Evolutionary conservation across 2,329 filamentous ascomycete species (phyloP).

Genomic region (Blastomyces silverae): DNA sequence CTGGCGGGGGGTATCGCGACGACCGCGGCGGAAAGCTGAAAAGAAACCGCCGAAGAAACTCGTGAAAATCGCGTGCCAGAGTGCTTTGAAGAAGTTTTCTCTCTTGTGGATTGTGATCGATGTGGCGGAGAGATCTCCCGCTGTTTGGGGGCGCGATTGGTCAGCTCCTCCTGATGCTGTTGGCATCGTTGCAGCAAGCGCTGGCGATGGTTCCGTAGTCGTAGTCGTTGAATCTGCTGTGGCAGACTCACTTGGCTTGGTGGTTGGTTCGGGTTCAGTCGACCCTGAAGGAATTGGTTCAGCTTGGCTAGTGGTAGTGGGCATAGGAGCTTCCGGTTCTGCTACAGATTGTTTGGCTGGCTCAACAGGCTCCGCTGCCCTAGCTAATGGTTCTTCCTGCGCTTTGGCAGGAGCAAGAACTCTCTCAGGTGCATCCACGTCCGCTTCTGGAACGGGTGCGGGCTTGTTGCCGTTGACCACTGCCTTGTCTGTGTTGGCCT

Average conservation of each 20-base stretch:
- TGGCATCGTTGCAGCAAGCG: not conserved
- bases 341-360: not conserved
- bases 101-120: constrained; percentile 32
- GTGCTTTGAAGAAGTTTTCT: constrained; percentile 38
- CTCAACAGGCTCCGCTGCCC: not conserved
- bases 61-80: constrained; percentile 38
- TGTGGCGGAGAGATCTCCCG: constrained; percentile 33
- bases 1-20: constrained; percentile 25
- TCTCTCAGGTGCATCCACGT: not conserved
- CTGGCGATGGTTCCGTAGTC: constrained; percentile 2
- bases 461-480: not conserved
- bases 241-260: constrained; percentile 22
- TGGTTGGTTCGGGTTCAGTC: constrained; percentile 10
- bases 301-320: constrained; percentile 1
- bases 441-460: not conserved
- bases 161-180: constrained; percentile 10
- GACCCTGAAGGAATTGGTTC: not conserved
- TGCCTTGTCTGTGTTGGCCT: not conserved
- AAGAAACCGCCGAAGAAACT: constrained; percentile 38
- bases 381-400: not conserved
- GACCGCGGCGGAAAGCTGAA: constrained; percentile 35
- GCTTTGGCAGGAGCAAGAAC: not conserved
- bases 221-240: constrained; percentile 20
- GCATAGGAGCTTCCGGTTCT: not conserved
- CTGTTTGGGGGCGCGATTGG: constrained; percentile 19